phyloP scores from a whole-genome alignment of 202 grass and related monocot genomes.

The Setaria italica region DNA sequence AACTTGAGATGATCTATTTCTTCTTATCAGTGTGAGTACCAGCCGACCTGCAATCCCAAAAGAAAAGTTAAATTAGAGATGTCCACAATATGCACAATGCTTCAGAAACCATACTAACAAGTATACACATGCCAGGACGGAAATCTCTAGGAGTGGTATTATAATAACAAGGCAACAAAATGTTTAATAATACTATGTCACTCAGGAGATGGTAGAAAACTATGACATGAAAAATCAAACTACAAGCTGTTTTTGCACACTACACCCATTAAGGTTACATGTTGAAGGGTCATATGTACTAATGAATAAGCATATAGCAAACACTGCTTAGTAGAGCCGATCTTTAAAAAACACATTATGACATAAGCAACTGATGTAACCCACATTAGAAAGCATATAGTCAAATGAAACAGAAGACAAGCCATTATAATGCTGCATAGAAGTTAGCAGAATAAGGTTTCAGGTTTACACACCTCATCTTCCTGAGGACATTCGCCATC shows the following conservation, averaged over 20 bases:
- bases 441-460: background rate
- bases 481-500: conserved; percentile 90
- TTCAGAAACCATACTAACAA: too few species aligned
- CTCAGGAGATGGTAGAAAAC: too few species aligned
- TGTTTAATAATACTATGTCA: too few species aligned
- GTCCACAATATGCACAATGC: background rate
- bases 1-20: conserved; percentile 57
- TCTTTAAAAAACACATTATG: background rate
- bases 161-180: too few species aligned
- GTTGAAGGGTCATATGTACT: too few species aligned
- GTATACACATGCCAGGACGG: too few species aligned
- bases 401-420: background rate
- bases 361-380: background rate
- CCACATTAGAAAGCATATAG: background rate
- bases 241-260: too few species aligned
- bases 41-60: conserved; percentile 40
- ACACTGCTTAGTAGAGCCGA: too few species aligned
- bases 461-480: conserved; percentile 68
- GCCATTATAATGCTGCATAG: background rate
- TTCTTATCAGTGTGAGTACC: conserved; percentile 65
- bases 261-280: too few species aligned
- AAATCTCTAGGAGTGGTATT: too few species aligned
- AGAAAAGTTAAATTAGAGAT: background rate
- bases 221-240: too few species aligned
- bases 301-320: too few species aligned